These are phyloP conservation scores for Nematocida sp. DNA, from an alignment of 371 early-diverging fungal species.

Conservation along the genomic window DNA sequence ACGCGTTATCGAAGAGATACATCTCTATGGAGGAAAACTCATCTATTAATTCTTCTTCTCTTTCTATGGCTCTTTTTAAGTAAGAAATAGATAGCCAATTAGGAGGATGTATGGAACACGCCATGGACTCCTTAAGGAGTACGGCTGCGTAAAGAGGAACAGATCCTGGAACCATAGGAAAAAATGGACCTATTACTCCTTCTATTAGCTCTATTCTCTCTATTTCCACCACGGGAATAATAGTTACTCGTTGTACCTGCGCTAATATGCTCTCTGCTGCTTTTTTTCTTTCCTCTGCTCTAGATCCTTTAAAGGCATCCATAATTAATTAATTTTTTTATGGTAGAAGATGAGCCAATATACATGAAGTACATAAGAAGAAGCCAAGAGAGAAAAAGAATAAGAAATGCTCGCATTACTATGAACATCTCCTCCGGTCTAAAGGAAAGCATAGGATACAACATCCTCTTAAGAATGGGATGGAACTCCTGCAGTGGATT, in stretches of 20 bases:
- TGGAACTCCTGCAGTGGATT: conserved; percentile 33
- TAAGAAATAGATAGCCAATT: conserved; percentile 19
- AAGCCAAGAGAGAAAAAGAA: conserved; percentile 55
- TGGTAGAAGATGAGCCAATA: conserved; percentile 39
- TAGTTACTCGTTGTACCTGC: conserved; percentile 21
- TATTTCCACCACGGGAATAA: conserved; percentile 23
- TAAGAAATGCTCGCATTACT: not conserved
- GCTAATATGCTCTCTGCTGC: conserved; percentile 32
- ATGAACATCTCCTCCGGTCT: conserved; percentile 40
- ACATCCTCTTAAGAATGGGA: conserved; percentile 43
- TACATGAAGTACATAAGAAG: conserved; percentile 46
- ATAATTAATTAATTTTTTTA: conserved; percentile 29
- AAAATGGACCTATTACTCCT: conserved; percentile 42
- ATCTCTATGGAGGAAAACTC: conserved; percentile 37
- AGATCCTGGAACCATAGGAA: conserved; percentile 30
- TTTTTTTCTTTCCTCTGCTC: conserved; percentile 17
- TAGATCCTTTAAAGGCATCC: not conserved
- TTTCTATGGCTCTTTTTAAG: conserved; percentile 21
- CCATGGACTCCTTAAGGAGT: conserved; percentile 20
- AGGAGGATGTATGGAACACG: conserved; percentile 38
- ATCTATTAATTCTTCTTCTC: conserved; percentile 16
- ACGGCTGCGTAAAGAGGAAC: conserved; percentile 46
- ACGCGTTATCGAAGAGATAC: conserved; percentile 49
- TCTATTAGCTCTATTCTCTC: conserved; percentile 22
- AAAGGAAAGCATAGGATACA: conserved; percentile 43